Base-by-base conservation (phyloP, 2,329 filamentous ascomycete species). In the Exophiala aquamarina region DNA sequence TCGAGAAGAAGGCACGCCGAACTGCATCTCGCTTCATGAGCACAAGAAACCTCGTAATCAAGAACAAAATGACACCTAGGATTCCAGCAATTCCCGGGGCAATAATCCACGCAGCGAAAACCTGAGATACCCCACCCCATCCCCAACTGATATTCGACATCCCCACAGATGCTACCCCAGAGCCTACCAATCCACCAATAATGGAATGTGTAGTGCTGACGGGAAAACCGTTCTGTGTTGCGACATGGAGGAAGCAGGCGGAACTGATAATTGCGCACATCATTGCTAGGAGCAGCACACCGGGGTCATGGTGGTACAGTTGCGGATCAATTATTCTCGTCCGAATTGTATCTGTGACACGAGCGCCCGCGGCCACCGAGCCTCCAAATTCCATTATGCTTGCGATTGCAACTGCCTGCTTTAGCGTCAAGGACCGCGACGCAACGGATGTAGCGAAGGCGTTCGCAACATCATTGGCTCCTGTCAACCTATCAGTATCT, bases 381-480 rank as follows among this genome's bases (percentile, higher is more conserved):
- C 83, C 84, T 37, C 80, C 66, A 65, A 86, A 73, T 65, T 87
- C 84, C 66, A 85, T 86, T 53, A 86, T 65, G 35, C 79, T 77
- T 34, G 81, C 80, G 38, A 85, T 69, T 21, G 83, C 58, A 80
- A 84, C 84, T 54, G 81, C 84, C 69, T 84, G 82, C 57, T 79
- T 68, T 70, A 87, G 85, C 2, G 82, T 75, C 60, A 89, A 75
- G 55, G 86, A 89, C 45, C 86, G 73, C 13, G 87, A 89, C n/a
- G 86, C 89, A 48, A 90, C 86, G 59, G 79, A 84, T 59, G 87
- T 90, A 8, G 87, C 87, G 83, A 84, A 90, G 39, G 86, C 74
- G 70, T 91, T 91, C 63, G 87, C 87, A 47, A 91, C 86, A 84
- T 90, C 87, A 68, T 89, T 87, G 60, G 84, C 84, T 66, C 84